A percentile compares a stretch with the other conserved stretches of the same genome.
Conservation (phyloP, 2,329 filamentous ascomycete genomes). For the Mycocentrospora acerina region DNA sequence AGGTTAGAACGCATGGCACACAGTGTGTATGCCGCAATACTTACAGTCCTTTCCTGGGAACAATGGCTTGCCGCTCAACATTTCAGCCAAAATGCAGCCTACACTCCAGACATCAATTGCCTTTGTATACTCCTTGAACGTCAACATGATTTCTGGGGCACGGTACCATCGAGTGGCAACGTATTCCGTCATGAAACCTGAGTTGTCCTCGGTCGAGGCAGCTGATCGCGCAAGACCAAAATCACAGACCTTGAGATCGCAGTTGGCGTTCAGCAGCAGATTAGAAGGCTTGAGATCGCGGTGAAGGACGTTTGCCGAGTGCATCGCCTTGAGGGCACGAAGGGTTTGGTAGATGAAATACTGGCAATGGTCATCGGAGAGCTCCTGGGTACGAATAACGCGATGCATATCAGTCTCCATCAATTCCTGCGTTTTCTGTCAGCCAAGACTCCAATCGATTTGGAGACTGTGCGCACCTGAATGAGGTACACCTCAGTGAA, state of each 20-base stretch:
- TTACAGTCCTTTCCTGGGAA: constrained; percentile 98
- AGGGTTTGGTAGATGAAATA: constrained; percentile 99
- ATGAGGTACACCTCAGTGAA: constrained; percentile 99
- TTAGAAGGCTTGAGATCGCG: constrained; percentile 98
- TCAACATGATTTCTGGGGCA: constrained; percentile 99
- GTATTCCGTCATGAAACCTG: constrained; percentile 99
- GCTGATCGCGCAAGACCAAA: constrained; percentile 95
- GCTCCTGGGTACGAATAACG: constrained; percentile 96
- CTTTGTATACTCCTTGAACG: constrained; percentile 99
- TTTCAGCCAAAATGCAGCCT: constrained; percentile 95
- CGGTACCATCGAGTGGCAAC: constrained; percentile 99
- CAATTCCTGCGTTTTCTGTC: constrained; percentile 66
- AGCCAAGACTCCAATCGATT: constrained; percentile 2
- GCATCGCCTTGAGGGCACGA: constrained; percentile 97
- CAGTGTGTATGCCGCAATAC: constrained; percentile 32
- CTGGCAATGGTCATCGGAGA: constrained; percentile 98
- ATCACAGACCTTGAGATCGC: constrained; percentile 98
- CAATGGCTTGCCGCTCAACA: constrained; percentile 96
- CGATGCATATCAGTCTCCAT: constrained; percentile 99
- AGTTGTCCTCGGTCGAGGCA: constrained; percentile 97
- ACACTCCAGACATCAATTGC: constrained; percentile 99
- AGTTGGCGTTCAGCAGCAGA: constrained; percentile 94
- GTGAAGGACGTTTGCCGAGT: constrained; percentile 97
- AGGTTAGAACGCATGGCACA: constrained; percentile 4
- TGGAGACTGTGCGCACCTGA: constrained; percentile 60